Base-by-base conservation (phyloP, 257 asterid genomes). In the Cynanchum wilfordii region DNA sequence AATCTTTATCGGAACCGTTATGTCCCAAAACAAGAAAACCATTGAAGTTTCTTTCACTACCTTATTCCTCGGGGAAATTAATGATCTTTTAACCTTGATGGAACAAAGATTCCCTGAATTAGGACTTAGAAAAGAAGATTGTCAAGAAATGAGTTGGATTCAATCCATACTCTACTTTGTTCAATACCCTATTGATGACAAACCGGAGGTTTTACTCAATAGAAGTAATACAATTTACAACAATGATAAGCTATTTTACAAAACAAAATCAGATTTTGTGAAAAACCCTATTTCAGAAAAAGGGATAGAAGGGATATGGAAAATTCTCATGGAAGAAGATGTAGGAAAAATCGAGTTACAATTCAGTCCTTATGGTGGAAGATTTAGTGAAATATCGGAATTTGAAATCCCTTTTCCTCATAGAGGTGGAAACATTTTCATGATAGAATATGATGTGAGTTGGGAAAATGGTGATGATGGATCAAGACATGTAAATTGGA, bases 321-420 rank as follows among this genome's bases (percentile, higher is more conserved):
- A 56, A 7, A 71, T 62, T 8, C 79, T 85, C 17, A 0, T 68
- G 0, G 85, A 80, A 47, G 74, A 73, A 12, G 82, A 79, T 62
- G 82, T 82, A 0, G 51, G 63, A 5, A 20, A 4, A 42, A 84
- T 79, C 16, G 75, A 80, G 71, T 58, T 85, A 47, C 83, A 82
- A 17, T 74, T 85, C 11, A 80, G 74, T 25, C 84, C 87, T 7
- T 85, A 63, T 64, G 87, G 86, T 12, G 86, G 89, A 72, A 80
- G 59, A 63, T 75, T 83, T 84, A 73, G 68, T 40, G 82, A 83
- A 44, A 73, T 81, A 22, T 29, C 82, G 1, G 82, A 79, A 9
- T 69, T 75, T 2, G 59, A 77, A 68, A 77, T 71, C 36, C 77
- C 89, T 27, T 85, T 69, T 57, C 87, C 89, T 3, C 86, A 85